Evolutionary conservation across 768 basidiomycete genomes (phyloP), one percentile per base, ranked within the genome.

Genomic region (Coprinellus micaceus): DNA sequence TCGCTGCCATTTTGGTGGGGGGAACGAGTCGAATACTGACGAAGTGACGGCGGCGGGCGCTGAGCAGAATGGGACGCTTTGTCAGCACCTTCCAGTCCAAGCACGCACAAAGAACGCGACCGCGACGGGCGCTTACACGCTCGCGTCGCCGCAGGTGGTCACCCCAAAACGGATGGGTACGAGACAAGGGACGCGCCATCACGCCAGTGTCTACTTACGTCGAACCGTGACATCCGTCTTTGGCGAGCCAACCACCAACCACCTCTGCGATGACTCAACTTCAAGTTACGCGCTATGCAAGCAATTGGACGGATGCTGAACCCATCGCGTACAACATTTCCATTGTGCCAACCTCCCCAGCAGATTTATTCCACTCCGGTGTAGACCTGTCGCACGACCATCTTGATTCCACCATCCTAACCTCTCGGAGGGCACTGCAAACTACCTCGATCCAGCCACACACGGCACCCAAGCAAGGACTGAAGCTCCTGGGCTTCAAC

Each of bases 1-100:
- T 86, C 37, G 77, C 83, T 53, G 83, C 85, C 85, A 86, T 87
- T 37, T 17, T 61, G 33, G 47, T 48, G 25, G 26, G 25, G 47
- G 26, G 19, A 24, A 45, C 44, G 44, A 22, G n/a, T n/a, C n/a
- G n/a, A n/a, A n/a, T n/a, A n/a, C n/a, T n/a, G n/a, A n/a, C n/a
- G n/a, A n/a, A n/a, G n/a, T 24, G 44, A 45, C 12, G 19, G 44
- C 5, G 24, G 19, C 44, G 2, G 44, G 19, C 36, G 44, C 19
- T 45, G 44, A 24, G 44, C 12, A 45, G 25, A 45, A 45, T 45
- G 44, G 44, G 44, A n/a, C 25, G 44, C n/a, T 24, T n/a, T 2
- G 24, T 7, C 44, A 22, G 24, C n/a, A 24, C 44, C 19, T n/a
- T 45, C 4, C 4, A 24, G 13, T 21, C 5, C 13, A n/a, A 6